Evolutionary conservation across 176 grass and related monocot species (phyloP).

Genomic region (Areca catechu): DNA sequence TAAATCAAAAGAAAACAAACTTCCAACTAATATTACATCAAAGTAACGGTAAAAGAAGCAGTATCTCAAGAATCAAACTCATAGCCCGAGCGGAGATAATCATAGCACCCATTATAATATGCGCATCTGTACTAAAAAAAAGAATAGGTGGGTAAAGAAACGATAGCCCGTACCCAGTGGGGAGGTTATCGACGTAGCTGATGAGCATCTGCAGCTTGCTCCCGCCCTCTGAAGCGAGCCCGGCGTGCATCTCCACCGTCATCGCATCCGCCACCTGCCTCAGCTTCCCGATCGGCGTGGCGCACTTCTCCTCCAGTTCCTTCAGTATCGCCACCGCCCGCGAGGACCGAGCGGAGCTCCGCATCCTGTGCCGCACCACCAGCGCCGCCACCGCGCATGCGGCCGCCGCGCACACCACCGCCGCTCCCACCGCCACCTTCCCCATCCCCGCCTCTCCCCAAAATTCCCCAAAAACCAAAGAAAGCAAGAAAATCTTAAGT

Average conservation of each 20-base stretch:
- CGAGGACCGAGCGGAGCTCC: constrained; percentile 28
- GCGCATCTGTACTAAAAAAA: not conserved
- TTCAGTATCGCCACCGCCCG: constrained; percentile 28
- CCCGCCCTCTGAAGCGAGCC: constrained; percentile 42
- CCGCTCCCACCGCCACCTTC: constrained; percentile 18
- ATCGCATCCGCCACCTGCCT: constrained; percentile 66
- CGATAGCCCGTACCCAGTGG: constrained; percentile 44
- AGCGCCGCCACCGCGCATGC: constrained; percentile 20
- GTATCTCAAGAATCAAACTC: no score
- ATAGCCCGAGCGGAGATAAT: no score
- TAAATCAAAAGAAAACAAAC: no score
- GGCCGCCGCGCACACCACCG: constrained; percentile 22
- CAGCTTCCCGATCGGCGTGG: constrained; percentile 40
- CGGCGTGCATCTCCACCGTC: constrained; percentile 66
- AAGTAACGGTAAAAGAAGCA: no score
- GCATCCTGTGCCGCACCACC: constrained; percentile 25
- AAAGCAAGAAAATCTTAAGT: no score
- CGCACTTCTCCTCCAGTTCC: constrained; percentile 41
- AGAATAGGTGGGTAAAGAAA: not conserved
- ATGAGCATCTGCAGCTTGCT: constrained; percentile 76
- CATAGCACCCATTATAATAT: not conserved
- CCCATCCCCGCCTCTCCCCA: constrained; percentile 26
- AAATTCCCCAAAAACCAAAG: no score
- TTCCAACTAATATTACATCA: no score
- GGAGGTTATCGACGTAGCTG: constrained; percentile 73